These are phyloP conservation scores for Spizellomyces sp. DNA, from an alignment of 192 early-diverging fungal genomes.

Conservation along the genomic window DNA sequence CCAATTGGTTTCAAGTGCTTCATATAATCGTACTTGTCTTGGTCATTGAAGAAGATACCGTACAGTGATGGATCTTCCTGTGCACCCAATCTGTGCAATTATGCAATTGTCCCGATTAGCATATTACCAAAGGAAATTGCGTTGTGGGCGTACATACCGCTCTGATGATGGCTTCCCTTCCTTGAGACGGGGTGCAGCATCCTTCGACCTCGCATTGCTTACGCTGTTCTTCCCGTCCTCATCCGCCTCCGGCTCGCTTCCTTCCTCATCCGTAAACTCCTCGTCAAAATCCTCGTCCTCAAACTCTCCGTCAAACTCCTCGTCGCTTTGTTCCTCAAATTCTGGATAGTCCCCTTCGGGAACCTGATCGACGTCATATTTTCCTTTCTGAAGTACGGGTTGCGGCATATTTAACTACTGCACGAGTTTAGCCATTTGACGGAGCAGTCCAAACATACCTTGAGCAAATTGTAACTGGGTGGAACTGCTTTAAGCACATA, in stretches of 20 bases:
- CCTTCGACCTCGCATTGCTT: no score
- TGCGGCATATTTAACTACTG: no score
- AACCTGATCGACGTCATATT: constrained; percentile 27
- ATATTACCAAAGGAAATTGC: constrained; percentile 36
- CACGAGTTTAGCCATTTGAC: no score
- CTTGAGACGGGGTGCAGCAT: no score
- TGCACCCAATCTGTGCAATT: constrained; percentile 1
- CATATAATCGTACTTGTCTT: constrained; percentile 82
- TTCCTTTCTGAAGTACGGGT: constrained; percentile 36
- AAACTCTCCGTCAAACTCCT: no score
- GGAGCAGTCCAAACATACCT: constrained; percentile 30
- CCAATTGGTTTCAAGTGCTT: constrained; percentile 90
- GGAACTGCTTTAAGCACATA: constrained; percentile 81
- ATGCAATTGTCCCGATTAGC: no score
- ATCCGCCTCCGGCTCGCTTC: not conserved
- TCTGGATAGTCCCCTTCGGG: constrained; percentile 33
- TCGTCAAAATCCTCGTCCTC: constrained; percentile 6
- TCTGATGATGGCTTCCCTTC: not conserved
- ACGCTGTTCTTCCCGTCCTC: no score
- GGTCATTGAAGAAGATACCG: constrained; percentile 90
- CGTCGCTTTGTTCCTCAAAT: constrained; percentile 34
- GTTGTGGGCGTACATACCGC: not conserved
- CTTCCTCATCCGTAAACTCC: constrained; percentile 1
- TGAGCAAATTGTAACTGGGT: constrained; percentile 63
- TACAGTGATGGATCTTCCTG: constrained; percentile 75